Base-by-base conservation (phyloP, 164 flowering plant genomes). In the Aristolochia fimbriata region DNA sequence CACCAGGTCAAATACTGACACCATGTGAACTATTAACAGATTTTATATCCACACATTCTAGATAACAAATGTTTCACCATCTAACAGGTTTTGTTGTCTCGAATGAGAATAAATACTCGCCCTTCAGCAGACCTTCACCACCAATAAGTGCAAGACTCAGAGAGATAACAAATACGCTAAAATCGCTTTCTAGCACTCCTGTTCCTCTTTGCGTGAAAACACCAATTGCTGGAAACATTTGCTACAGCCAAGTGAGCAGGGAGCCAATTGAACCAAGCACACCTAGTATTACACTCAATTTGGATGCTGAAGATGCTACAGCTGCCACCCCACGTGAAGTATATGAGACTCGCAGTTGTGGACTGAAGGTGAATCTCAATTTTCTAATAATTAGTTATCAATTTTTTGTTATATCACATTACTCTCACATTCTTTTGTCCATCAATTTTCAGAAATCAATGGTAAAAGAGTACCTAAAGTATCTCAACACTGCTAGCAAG, bases 401-500 rank as follows among this genome's bases (percentile, higher is more conserved):
- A 7, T 56, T 3, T 1, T 14, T 58, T 37, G 58, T n/a, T 58
- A 5, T 3, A 24, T 27, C 45, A 14, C 17, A 2, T 30, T 47
- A 15, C 30, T 51, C 45, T 30, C 47, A n/a, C 15, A 15, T 52
- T 41, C 14, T 61, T 61, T 16, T 1, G 60, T 15, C 23, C 14
- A 41, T 47, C 15, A 47, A 31, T 69, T 68, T 21, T 21, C 81
- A 87, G 95, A 61, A 73, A 15, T 75, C 83, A 14, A 72, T 85
- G 60, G 79, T 78, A 45, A 70, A 77, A 37, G 86, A 77, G 9
- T 77, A 65, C 59, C 73, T 87, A 3, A 70, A 64, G 61, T 75
- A 83, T 62, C 25, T 87, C 31, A 87, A 87, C 61, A 68, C 79
- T 24, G 95, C 91, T 25, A 76, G 55, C 84, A 84, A 81, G 91